Percentiles rank a stretch among this genome's conserved stretches.
phyloP scores from a whole-genome alignment of 352 stramenopile species.

The Lagenidium giganteum region DNA sequence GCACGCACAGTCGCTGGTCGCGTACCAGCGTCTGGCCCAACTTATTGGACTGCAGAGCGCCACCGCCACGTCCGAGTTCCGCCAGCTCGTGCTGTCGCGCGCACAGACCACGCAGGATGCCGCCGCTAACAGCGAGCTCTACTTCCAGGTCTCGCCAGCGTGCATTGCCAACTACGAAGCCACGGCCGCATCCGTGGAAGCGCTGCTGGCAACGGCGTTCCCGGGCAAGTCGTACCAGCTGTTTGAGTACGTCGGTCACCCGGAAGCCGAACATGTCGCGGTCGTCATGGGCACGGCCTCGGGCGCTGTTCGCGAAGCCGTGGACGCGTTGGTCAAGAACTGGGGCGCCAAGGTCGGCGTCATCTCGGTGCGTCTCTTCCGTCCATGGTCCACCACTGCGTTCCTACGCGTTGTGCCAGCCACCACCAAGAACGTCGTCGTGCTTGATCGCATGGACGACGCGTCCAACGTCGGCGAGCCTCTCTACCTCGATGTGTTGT shows the following conservation, averaged over 20 bases:
- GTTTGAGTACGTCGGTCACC: conserved; percentile 89
- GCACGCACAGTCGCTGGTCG: conserved; percentile 53
- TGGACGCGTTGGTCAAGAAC: conserved; percentile 82
- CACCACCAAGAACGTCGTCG: conserved; percentile 75
- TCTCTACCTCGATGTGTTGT: conserved; percentile 90
- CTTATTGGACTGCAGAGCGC: conserved; percentile 56
- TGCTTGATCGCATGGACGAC: conserved; percentile 91
- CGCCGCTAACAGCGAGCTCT: conserved; percentile 79
- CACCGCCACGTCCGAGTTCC: conserved; percentile 44
- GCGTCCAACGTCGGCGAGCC: conserved; percentile 82
- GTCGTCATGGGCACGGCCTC: conserved; percentile 90
- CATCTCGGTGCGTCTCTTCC: conserved; percentile 88
- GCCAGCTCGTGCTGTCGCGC: conserved; percentile 53
- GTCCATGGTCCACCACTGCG: conserved; percentile 74
- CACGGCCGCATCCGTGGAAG: conserved; percentile 56
- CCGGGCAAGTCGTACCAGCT: conserved; percentile 81
- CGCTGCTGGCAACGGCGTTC: conserved; percentile 80
- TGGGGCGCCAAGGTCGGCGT: conserved; percentile 83
- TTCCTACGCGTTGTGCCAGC: conserved; percentile 80
- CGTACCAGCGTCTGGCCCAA: conserved; percentile 62
- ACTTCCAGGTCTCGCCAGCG: conserved; percentile 89
- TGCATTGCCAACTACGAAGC: conserved; percentile 80
- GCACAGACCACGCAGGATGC: conserved; percentile 39
- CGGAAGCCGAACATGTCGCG: conserved; percentile 80
- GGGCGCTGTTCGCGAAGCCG: conserved; percentile 83